Base-by-base conservation (phyloP, 305 asterid genomes). In the Solanum hybrid region DNA sequence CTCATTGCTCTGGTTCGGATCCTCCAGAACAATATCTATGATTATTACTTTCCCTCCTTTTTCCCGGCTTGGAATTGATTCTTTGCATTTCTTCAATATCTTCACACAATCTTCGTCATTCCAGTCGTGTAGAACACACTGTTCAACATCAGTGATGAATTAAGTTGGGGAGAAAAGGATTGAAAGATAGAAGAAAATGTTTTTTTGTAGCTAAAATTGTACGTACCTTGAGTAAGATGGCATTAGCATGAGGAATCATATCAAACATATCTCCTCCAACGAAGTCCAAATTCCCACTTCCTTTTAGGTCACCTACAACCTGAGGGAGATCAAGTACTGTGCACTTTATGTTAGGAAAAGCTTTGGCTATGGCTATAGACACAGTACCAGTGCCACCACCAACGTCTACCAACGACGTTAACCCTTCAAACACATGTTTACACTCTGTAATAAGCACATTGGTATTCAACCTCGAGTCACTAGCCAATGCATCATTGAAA, bases 21-120 rank as follows among this genome's bases (percentile, higher is more conserved):
- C 86, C 31, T 69, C 85, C 32, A 82, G 22, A 26, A 82, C 84
- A 0, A 35, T 64, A 22, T 90, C 89, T 42, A 78, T 86, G 60
- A 81, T 66, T 22, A 90, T 90, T 69, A 79, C 90, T 35, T 90
- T 90, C 29, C 91, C 91, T 37, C 88, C 89, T 19, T 90, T 80
- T 10, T 69, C 81, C 64, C 7, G 87, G 11, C 82, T 90, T 76
- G 88, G 22, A 35, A 87, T 90, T 15, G 87, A 56, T 35, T 90
- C 90, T 87, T 69, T 90, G 75, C 89, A 90, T 32, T 80, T 87
- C 73, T 66, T 87, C 24, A 87, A 66, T 78, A 87, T 78, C 40
- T 87, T 90, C 75, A 86, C 75, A 45, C 91, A 66, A 24, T 90
- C 90, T 78, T 38, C 84, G 7, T 79, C 88, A 15, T 19, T 78